A percentile compares a stretch with the other conserved stretches of the same genome.
Evolutionary conservation across 257 asterid species (phyloP).

Genomic region (Solanum verrucosum): DNA sequence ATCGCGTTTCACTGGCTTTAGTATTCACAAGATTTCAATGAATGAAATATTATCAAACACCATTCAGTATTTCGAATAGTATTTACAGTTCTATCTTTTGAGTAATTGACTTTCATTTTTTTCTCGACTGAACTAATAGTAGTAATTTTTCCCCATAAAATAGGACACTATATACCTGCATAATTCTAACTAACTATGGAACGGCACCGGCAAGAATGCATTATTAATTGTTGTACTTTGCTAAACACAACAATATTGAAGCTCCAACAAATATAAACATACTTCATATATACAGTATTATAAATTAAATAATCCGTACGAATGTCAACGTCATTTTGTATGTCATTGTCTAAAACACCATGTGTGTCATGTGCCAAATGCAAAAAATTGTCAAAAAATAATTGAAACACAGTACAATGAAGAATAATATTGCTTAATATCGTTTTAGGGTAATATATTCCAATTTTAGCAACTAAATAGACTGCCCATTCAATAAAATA

Average conservation of each 20-base stretch:
- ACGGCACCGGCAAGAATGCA: neutral
- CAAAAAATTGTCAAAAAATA: neutral
- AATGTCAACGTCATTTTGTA: neutral
- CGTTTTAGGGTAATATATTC: neutral
- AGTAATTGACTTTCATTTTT: neutral
- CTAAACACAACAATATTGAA: neutral
- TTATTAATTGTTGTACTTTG: neutral
- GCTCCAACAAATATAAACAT: neutral
- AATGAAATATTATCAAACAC: neutral
- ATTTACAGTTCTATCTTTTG: too few species aligned
- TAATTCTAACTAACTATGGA: neutral
- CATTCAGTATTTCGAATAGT: too few species aligned
- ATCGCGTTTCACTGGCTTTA: neutral
- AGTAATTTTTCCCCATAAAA: neutral
- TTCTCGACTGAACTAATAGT: neutral
- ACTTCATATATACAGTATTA: neutral
- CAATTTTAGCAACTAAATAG: neutral
- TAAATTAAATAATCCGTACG: neutral
- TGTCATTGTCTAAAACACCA: constrained; percentile 3
- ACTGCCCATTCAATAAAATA: neutral
- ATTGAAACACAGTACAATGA: neutral
- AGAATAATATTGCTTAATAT: neutral
- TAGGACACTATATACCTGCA: neutral
- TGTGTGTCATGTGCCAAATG: neutral
- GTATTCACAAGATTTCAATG: too few species aligned